Evolutionary conservation across 805 yeast genomes (phyloP).

Genomic region (Metschnikowia gruessii): DNA sequence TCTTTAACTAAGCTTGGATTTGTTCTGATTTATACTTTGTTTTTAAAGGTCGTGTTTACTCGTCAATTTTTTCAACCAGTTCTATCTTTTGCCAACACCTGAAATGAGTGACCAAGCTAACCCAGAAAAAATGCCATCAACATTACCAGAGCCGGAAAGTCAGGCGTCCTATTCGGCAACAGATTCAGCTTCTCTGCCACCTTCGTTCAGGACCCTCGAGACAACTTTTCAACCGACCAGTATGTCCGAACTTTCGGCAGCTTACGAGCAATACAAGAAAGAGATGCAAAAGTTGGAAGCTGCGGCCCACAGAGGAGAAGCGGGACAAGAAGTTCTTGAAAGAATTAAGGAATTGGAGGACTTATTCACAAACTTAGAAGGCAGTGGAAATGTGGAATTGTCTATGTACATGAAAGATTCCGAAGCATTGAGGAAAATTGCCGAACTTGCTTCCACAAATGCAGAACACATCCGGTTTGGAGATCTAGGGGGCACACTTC

Average conservation of each 20-base stretch:
- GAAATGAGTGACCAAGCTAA: no score
- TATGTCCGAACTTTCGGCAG: slow-evolving; percentile 13
- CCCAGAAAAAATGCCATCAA: no score
- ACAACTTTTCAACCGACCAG: not conserved
- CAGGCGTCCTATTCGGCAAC: not conserved
- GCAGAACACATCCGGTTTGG: slow-evolving; percentile 61
- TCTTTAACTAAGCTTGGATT: no score
- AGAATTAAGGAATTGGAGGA: slow-evolving; percentile 46
- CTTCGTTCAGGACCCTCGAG: not conserved
- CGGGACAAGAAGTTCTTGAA: slow-evolving; percentile 45
- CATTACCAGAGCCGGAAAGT: not conserved
- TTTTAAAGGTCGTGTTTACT: no score
- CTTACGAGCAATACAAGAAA: slow-evolving; percentile 30
- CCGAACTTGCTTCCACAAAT: slow-evolving; percentile 62
- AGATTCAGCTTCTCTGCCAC: not conserved
- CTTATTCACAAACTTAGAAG: slow-evolving; percentile 43
- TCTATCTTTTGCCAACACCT: no score
- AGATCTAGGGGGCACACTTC: slow-evolving; percentile 48
- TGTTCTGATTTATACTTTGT: no score
- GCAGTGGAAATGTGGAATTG: slow-evolving; percentile 33
- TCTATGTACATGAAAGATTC: slow-evolving; percentile 52
- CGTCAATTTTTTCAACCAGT: no score
- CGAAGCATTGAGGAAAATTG: slow-evolving; percentile 55
- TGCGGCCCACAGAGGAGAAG: slow-evolving; percentile 56
- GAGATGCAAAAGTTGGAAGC: slow-evolving; percentile 39